A percentile compares a stretch with the other conserved stretches of the same genome.
Conservation (phyloP, 371 early-diverging fungal genomes). For the Chytridiales sp. region DNA sequence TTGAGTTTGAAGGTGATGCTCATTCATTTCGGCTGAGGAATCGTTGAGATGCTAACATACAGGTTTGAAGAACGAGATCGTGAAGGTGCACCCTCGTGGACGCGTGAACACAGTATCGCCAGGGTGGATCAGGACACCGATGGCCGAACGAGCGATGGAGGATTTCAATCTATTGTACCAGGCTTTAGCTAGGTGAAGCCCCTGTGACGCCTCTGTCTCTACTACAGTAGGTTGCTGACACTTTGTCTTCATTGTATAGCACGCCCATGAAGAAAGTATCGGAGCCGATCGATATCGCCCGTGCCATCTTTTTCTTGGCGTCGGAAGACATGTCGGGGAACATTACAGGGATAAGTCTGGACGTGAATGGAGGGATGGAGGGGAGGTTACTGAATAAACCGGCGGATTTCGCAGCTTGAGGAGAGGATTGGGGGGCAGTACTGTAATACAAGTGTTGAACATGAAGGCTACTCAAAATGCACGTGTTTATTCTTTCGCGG, state of each 20-base stretch:
- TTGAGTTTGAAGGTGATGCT: constrained; percentile 33
- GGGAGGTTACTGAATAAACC: constrained; percentile 44
- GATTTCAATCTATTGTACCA: constrained; percentile 41
- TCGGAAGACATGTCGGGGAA: constrained; percentile 46
- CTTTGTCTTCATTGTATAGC: constrained; percentile 3
- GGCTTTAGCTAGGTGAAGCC: constrained; percentile 42
- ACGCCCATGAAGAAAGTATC: constrained; percentile 53
- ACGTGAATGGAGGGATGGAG: constrained; percentile 57
- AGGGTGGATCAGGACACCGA: constrained; percentile 59
- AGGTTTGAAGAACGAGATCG: constrained; percentile 47
- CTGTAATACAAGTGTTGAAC: no score
- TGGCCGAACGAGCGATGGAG: constrained; percentile 51
- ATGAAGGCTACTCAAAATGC: no score
- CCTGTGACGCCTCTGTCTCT: no score
- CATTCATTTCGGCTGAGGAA: background rate
- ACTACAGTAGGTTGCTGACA: background rate
- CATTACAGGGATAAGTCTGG: constrained; percentile 53
- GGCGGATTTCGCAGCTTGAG: constrained; percentile 24
- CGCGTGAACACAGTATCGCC: constrained; percentile 52
- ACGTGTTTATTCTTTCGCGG: no score
- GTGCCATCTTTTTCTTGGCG: constrained; percentile 45
- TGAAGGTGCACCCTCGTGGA: constrained; percentile 46
- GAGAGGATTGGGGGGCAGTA: no score
- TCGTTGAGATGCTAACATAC: background rate
- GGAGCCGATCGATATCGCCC: constrained; percentile 50